These are phyloP conservation scores for Leccinum pallidistipes DNA, from an alignment of 1,284 basidiomycete species.

Conservation along the genomic window DNA sequence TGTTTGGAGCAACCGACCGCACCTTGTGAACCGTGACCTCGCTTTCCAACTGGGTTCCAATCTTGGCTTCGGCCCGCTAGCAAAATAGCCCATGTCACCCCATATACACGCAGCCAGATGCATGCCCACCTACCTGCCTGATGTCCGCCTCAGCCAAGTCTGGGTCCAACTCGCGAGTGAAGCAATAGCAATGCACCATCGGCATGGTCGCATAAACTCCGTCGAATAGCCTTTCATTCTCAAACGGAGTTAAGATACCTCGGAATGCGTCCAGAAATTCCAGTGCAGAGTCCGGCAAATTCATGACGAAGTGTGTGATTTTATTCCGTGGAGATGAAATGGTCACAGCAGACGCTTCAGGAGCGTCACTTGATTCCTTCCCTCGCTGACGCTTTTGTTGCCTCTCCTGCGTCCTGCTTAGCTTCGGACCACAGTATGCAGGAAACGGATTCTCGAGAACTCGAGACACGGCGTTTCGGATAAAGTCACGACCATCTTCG, in stretches of 20 bases:
- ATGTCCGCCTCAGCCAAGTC: conserved; percentile 76
- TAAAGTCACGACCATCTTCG: conserved; percentile 86
- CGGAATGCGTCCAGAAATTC: conserved; percentile 88
- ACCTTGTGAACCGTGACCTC: conserved; percentile 76
- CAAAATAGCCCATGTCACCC: conserved; percentile 11
- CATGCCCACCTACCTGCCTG: conserved; percentile 56
- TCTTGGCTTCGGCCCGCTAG: conserved; percentile 73
- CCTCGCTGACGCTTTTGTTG: conserved; percentile 33
- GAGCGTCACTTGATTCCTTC: conserved; percentile 15
- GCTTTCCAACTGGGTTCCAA: conserved; percentile 58
- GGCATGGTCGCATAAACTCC: conserved; percentile 70
- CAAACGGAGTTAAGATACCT: conserved; percentile 57
- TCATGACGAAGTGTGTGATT: conserved; percentile 94
- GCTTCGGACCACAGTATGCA: conserved; percentile 48
- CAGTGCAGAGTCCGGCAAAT: conserved; percentile 91
- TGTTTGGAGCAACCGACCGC: conserved; percentile 92
- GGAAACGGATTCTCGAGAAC: conserved; percentile 67
- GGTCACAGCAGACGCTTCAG: not conserved
- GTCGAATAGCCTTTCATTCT: conserved; percentile 38
- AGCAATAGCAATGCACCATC: conserved; percentile 95
- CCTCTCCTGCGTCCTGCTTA: conserved; percentile 45
- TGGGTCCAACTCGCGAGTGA: conserved; percentile 83
- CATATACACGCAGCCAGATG: not conserved
- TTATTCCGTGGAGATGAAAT: conserved; percentile 43
- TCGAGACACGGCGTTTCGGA: conserved; percentile 55